These are phyloP conservation scores for Pyrenophora seminiperda DNA, from an alignment of 2,329 filamentous ascomycete species.

Conservation along the genomic window DNA sequence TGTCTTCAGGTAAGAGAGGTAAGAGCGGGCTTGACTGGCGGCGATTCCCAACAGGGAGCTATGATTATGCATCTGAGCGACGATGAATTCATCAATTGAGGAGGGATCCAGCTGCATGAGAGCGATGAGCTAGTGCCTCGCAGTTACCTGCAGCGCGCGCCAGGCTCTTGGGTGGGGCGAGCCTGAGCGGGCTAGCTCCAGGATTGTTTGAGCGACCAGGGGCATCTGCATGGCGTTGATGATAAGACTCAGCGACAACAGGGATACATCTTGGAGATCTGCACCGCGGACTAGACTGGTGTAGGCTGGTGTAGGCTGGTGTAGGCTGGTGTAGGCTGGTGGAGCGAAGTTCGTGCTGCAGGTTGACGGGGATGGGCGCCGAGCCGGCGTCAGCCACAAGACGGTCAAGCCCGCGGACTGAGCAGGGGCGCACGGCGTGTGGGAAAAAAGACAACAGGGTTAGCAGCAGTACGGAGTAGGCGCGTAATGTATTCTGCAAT, in stretches of 20 bases:
- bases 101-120: slow-evolving; percentile 37
- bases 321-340: slow-evolving; percentile 21
- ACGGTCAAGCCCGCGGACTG: slow-evolving; percentile 24
- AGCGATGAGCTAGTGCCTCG: slow-evolving; percentile 41
- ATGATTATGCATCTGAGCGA: slow-evolving; percentile 43
- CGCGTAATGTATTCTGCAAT: slow-evolving; percentile 37
- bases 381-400: slow-evolving; percentile 35
- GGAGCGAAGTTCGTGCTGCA: slow-evolving; percentile 21
- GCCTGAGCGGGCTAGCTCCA: slow-evolving; percentile 28
- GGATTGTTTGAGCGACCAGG: slow-evolving; percentile 33
- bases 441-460: slow-evolving; percentile 19
- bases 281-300: slow-evolving; percentile 25
- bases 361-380: slow-evolving; percentile 25
- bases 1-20: slow-evolving; percentile 30
- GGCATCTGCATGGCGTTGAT: slow-evolving; percentile 34
- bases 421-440: slow-evolving; percentile 21
- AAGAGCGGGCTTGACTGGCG: slow-evolving; percentile 29
- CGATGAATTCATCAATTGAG: slow-evolving; percentile 45
- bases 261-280: slow-evolving; percentile 30
- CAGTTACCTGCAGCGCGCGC: slow-evolving; percentile 42
- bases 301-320: too few relatives aligned
- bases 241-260: slow-evolving; percentile 35
- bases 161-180: slow-evolving; percentile 42
- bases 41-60: slow-evolving; percentile 36
- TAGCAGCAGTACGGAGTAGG: slow-evolving; percentile 22